Base-by-base conservation (phyloP, 352 stramenopile species). In the Globisporangium camurandrum region DNA sequence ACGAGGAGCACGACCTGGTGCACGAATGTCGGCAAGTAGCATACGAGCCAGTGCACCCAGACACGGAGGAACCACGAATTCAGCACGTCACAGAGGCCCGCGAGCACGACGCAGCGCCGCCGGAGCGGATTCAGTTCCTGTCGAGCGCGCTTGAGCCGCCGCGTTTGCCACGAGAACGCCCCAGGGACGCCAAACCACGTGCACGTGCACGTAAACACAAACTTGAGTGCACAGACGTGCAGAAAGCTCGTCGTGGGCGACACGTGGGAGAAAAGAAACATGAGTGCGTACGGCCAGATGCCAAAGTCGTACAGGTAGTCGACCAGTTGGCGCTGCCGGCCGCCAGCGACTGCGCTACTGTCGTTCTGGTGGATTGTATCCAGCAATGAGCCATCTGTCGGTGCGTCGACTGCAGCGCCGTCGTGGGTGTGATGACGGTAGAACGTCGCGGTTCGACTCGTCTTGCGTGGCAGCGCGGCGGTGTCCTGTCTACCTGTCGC, bases 201-300 rank as follows among this genome's bases (percentile, higher is more conserved):
- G 51, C 73, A 87, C 3, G 49, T 60, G 48, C 73, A 88, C 10
- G 80, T 86, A 47, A 88, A 88, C 16, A 76, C 17, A 40, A 87
- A 72, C 66, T 91, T 91, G 54, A 84, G 47, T 16, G 36, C 33
- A 40, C 71, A 87, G 16, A 79, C 73, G 14, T 61, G 63, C 7
- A 84, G 46, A 22, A 87, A 66, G 23, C 62, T 54, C 8, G 71
- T 54, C 23, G 68, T 61, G 0, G 59, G 36, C 2, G 70, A 71
- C 19, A 75, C 47, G 36, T 71, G 62, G 17, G 64, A 62, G 41
- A 87, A 83, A 42, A 86, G 58, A 62, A 74, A 60, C 27, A 76
- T 51, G 36, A 87, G 53, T 34, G 88, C 36, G 57, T 84, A 88
- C 54, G 80, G 76, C 80, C 80, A 91, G 41, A 91, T 78, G 38